phyloP scores from a whole-genome alignment of 2,329 filamentous ascomycete species.

The Alternaria longipes region DNA sequence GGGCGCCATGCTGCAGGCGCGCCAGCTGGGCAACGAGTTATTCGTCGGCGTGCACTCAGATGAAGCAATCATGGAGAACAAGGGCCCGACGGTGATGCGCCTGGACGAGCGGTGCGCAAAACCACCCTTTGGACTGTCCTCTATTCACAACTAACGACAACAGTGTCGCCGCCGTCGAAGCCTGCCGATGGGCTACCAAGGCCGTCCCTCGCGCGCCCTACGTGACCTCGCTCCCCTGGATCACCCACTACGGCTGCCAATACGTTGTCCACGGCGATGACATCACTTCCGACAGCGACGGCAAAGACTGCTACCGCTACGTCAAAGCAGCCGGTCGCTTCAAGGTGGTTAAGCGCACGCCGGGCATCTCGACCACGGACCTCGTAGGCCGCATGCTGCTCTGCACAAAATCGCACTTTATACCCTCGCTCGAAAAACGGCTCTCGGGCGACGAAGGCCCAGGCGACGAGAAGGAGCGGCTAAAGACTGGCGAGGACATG shows the following conservation, averaged over 20 bases:
- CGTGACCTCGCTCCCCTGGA: slow-evolving; percentile 92
- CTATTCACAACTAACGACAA: slow-evolving; percentile 2
- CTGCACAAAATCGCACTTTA: slow-evolving; percentile 94
- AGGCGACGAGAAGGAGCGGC: slow-evolving; percentile 73
- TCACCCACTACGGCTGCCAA: slow-evolving; percentile 91
- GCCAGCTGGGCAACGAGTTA: slow-evolving; percentile 87
- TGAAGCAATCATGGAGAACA: slow-evolving; percentile 94
- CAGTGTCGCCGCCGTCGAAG: slow-evolving; percentile 87
- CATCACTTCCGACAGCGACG: slow-evolving; percentile 92
- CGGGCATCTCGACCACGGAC: slow-evolving; percentile 96
- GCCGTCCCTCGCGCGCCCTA: slow-evolving; percentile 89
- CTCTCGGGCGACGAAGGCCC: slow-evolving; percentile 77
- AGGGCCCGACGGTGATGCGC: slow-evolving; percentile 97
- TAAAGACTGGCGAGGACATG: slow-evolving; percentile 72
- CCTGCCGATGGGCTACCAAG: slow-evolving; percentile 91
- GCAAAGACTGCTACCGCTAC: slow-evolving; percentile 96
- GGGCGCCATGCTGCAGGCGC: slow-evolving; percentile 94
- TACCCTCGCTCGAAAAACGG: slow-evolving; percentile 76
- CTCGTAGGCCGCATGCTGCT: slow-evolving; percentile 97
- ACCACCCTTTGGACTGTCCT: neutral
- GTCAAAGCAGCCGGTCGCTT: slow-evolving; percentile 94
- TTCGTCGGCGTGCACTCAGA: slow-evolving; percentile 95
- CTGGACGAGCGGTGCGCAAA: slow-evolving; percentile 76
- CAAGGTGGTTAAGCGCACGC: slow-evolving; percentile 95
- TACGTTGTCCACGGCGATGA: slow-evolving; percentile 98